Evolutionary conservation across 305 asterid genomes (phyloP), one percentile per base, ranked within the genome.

Genomic region (Solanum hybrid): DNA sequence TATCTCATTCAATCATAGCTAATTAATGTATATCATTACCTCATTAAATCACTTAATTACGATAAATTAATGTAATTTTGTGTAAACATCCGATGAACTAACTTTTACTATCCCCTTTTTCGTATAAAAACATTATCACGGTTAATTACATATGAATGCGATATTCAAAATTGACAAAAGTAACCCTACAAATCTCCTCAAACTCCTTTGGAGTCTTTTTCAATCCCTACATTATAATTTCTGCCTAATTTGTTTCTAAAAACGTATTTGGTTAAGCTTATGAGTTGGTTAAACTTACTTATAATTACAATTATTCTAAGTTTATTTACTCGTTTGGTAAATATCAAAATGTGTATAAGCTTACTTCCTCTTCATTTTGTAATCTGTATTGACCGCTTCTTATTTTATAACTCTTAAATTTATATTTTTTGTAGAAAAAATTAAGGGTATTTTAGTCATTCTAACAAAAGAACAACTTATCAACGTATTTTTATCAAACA

Each of bases 31-130:
- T 7, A 29, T 29, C 79, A 1, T 29, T 72, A 72, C 19, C 37
- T 73, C 37, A 75, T 73, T 72, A 72, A 17, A 19, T 60, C 24
- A 60, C 7, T 14, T 45, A 66, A n/a, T 66, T 11, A 66, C 1
- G 0, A 8, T 26, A 10, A 71, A 71, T 26, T 24, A 56, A 56
- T 56, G 1, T 56, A 56, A 51, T 51, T 51, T 51, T 1, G 2
- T 15, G 0, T 15, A 15, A 51, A 51, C 2, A 42, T 4, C 2
- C 2, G 0, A 32, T 4, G 2, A 34, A 12, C 17, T 1, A 1
- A 42, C 5, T 42, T 42, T 12, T 42, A 42, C 6, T 12, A 12
- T 42, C 56, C 15, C 6, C 6, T 42, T 12, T 11, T 40, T 11
- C 0, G 15, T 40, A 40, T 40, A 40, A 40, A 10, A 40, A 40